Evolutionary conservation across 352 stramenopile genomes (phyloP), one percentile per base, ranked within the genome.

Genomic region (Pythium angustatum): DNA sequence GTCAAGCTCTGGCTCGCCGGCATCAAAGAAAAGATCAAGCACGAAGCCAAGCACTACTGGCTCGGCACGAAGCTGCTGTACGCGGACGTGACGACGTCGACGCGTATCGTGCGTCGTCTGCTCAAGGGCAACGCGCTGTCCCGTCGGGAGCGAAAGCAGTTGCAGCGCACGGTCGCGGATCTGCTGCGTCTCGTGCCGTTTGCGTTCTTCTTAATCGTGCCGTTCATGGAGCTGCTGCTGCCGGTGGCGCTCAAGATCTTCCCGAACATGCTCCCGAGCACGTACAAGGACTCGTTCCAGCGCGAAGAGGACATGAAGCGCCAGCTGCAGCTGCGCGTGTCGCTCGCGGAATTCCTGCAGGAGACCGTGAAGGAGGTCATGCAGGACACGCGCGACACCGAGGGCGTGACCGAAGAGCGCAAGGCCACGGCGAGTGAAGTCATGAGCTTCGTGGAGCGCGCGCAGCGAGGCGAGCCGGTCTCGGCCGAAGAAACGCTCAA

Each of bases 201-300:
- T 60, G 85, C 85, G 27, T 98, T 99, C 77, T 99, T 99, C 71
- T 78, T 99, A 55, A 79, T 99, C 36, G 96, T 99, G 43, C 97
- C 97, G 17, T 99, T 99, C 73, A 98, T 99, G 94, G 97, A 99
- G 76, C 84, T 99, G 69, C 76, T 98, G 47, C 76, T 99, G 30
- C 97, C 97, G 0, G 93, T 99, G 72, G 96, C 96, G 21, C 82
- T 99, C 24, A 98, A 98, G 69, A 72, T 99, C 34, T 99, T 99
- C 83, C 97, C 97, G 3, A 99, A 99, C 83, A 99, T 99, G 96
- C 78, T 99, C 22, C 97, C 97, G 22, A 98, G 88, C 66, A 99
- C 96, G 30, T 99, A 99, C 79, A 93, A 97, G 77, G 81, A 95
- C 66, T 90, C 94, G 93, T 94, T 97, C 93, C 90, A 97, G 81